Evolutionary conservation across 805 yeast genomes (phyloP), one percentile per base, ranked within the genome.

Genomic region (Kodamaea fukazawae): DNA sequence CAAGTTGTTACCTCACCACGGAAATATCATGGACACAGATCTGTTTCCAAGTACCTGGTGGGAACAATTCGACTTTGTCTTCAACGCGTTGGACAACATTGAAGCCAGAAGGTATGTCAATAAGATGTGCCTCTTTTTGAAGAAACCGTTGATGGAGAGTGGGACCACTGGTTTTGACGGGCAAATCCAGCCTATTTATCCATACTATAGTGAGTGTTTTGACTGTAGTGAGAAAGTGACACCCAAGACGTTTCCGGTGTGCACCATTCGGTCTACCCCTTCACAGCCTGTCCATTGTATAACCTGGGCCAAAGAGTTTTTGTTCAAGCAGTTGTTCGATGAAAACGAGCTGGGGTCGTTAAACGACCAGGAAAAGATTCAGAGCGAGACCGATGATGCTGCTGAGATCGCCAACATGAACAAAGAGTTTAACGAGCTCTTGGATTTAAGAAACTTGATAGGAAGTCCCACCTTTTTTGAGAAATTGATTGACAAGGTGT

Each of bases 161-260:
- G 99, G 99, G 7, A 90, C 98, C 0, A 86, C 96, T 0, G 99
- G 99, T 1, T 85, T 83, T 47, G 82, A 81, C 46, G 99, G 99
- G 15, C 96, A 93, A 58, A 86, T 86, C 25, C 96, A 88, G 55
- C 96, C 96, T 2, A 91, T 93, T 41, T 73, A 78, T 46, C 95
- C 96, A 1, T 79, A 82, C 37, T 50, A 65, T 34, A 80, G 95
- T 2, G 99, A 93, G 64, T 93, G 99, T 62, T 95, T 89, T 61
- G 96, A 89, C 46, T 93, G 99, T 61, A 78, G 81, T 17, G 78
- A 83, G 4, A 88, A 91, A 54, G 93, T 81, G 27, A 81, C 95
- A 0, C 96, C 97, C 4, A 89, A 86, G 54, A 75, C 93, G 0
- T 93, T 80, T 59, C 97, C 99, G 0, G 96, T 93, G 1, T 93